phyloP scores from a whole-genome alignment of 1,284 basidiomycete species.

The Ustilago vetiveriae region DNA sequence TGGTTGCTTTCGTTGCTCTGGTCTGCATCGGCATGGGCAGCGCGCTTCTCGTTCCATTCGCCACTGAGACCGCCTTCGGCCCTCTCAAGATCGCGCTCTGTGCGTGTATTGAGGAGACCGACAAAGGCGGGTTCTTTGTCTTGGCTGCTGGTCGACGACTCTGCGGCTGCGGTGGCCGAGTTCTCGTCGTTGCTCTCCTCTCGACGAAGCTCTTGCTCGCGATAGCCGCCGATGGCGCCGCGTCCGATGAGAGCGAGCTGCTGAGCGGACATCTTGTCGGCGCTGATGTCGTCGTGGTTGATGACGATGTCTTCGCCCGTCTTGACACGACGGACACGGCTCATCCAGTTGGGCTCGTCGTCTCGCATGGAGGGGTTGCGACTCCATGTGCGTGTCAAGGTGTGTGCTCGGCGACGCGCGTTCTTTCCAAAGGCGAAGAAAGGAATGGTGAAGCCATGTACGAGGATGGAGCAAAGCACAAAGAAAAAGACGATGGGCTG shows the following conservation, averaged over 20 bases:
- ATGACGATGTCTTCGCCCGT: conserved; percentile 54
- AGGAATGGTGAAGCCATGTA: conserved; percentile 66
- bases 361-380: conserved; percentile 49
- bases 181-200: conserved; percentile 30
- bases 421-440: conserved; percentile 65
- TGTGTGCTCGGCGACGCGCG: conserved; percentile 53
- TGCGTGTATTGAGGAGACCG: conserved; percentile 49
- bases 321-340: conserved; percentile 47
- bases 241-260: conserved; percentile 59
- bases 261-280: conserved; percentile 51
- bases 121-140: conserved; percentile 21
- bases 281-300: conserved; percentile 46
- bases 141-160: conserved; percentile 20
- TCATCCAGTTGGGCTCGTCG: conserved; percentile 63
- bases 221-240: conserved; percentile 57
- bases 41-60: conserved; percentile 25
- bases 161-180: conserved; percentile 25
- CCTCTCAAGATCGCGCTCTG: conserved; percentile 54
- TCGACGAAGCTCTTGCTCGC: conserved; percentile 51
- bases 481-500: conserved; percentile 67
- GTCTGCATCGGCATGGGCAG: conserved; percentile 1
- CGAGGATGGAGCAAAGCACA: conserved; percentile 63
- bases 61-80: conserved; percentile 20
- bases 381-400: conserved; percentile 59
- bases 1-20: conserved; percentile 12